These are phyloP conservation scores for Pyrenophora graminea DNA, from an alignment of 2,329 filamentous ascomycete species.

Conservation along the genomic window DNA sequence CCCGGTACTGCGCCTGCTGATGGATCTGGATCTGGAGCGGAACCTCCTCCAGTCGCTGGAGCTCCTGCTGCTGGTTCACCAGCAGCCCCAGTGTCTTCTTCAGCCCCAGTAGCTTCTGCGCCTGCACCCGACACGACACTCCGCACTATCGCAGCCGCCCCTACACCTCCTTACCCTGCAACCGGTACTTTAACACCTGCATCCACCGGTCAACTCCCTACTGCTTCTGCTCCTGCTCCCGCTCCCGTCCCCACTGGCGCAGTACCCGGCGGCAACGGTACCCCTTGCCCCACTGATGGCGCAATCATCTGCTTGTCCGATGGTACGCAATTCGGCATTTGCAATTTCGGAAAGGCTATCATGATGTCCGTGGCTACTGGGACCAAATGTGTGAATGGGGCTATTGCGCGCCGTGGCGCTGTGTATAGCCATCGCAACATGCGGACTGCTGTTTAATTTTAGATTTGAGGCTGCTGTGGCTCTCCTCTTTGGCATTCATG, in stretches of 20 bases:
- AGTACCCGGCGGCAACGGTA: constrained; percentile 7
- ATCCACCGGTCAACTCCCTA: constrained; percentile 1
- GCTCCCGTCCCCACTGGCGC: constrained; percentile 1
- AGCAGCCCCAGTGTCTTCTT: not conserved
- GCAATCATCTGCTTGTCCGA: constrained; percentile 45
- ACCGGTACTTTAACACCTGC: not conserved
- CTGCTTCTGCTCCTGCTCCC: not conserved
- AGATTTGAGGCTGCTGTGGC: no score
- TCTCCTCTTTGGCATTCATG: no score
- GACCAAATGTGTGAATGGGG: constrained; percentile 48
- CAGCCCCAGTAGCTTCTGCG: constrained; percentile 3
- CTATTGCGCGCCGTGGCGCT: constrained; percentile 36
- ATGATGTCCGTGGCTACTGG: constrained; percentile 50
- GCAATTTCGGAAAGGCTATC: constrained; percentile 45
- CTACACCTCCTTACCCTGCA: constrained; percentile 7
- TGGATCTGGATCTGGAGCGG: not conserved
- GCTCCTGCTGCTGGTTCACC: not conserved
- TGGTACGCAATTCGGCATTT: constrained; percentile 46
- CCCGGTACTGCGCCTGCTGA: constrained; percentile 3
- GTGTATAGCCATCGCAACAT: constrained; percentile 19
- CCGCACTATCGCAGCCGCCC: constrained; percentile 32
- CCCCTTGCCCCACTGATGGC: constrained; percentile 42
- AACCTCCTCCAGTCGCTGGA: no score
- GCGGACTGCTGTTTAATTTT: constrained; percentile 3
- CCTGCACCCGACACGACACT: constrained; percentile 22